Percentiles rank a stretch among this genome's conserved stretches.
phyloP scores from a whole-genome alignment of 2,329 filamentous ascomycete genomes.

The Penicillium sp. region DNA sequence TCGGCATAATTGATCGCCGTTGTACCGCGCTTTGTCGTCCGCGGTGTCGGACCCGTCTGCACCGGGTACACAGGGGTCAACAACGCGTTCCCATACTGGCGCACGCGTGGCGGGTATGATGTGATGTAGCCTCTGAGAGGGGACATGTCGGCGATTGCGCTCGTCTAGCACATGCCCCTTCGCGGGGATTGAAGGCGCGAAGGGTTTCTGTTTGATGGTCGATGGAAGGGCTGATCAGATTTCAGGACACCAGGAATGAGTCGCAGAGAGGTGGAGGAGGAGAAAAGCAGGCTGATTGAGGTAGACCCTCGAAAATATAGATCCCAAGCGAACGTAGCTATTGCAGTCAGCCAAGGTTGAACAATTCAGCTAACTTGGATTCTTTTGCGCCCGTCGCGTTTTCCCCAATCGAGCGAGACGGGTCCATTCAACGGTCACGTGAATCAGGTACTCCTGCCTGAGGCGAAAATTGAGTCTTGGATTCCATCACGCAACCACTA shows the following conservation, averaged over 20 bases:
- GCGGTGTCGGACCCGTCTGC: slow-evolving; percentile 65
- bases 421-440: slow-evolving; percentile 35
- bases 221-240: slow-evolving; percentile 22
- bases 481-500: background rate
- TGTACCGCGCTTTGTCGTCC: slow-evolving; percentile 96
- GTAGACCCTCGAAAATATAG: background rate
- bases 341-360: slow-evolving; percentile 3
- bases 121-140: slow-evolving; percentile 86
- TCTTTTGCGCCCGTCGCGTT: slow-evolving; percentile 36
- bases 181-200: slow-evolving; percentile 25
- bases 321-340: background rate
- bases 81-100: slow-evolving; percentile 88
- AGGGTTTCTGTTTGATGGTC: slow-evolving; percentile 22
- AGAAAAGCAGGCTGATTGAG: slow-evolving; percentile 3
- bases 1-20: slow-evolving; percentile 98
- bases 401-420: slow-evolving; percentile 31
- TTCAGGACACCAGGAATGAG: slow-evolving; percentile 2
- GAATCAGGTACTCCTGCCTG: slow-evolving; percentile 7
- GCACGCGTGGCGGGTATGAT: slow-evolving; percentile 86
- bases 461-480: slow-evolving; percentile 8
- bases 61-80: slow-evolving; percentile 79
- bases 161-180: slow-evolving; percentile 42
- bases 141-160: slow-evolving; percentile 47
- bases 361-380: slow-evolving; percentile 12
- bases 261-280: background rate